phyloP scores from a whole-genome alignment of 225 moss, liverwort and hornwort species.

The Marchantia polymorpha region DNA sequence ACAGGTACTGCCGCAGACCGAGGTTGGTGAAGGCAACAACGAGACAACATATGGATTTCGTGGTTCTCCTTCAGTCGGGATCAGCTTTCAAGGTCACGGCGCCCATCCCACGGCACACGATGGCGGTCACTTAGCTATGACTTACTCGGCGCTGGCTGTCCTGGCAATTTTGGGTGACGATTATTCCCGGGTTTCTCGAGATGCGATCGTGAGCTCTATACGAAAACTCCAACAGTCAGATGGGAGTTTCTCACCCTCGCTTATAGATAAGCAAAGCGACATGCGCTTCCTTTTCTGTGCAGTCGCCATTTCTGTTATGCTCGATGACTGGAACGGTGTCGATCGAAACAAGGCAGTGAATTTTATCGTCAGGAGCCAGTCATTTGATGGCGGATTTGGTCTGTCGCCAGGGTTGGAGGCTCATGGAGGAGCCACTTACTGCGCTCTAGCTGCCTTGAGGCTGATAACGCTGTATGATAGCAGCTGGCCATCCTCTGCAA shows the following conservation, averaged over 20 bases:
- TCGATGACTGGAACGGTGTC: conserved; percentile 89
- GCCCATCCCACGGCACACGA: conserved; percentile 62
- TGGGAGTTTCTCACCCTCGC: conserved; percentile 82
- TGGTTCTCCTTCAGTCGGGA: conserved; percentile 69
- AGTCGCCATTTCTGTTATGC: conserved; percentile 84
- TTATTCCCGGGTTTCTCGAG: conserved; percentile 65
- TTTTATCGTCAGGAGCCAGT: conserved; percentile 76
- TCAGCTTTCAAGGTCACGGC: conserved; percentile 54
- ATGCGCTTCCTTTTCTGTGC: conserved; percentile 95
- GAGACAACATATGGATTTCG: conserved; percentile 72
- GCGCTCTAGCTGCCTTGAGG: conserved; percentile 77
- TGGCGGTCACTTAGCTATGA: conserved; percentile 89
- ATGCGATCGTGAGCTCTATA: conserved; percentile 56
- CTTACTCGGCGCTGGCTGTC: conserved; percentile 85
- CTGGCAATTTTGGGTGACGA: conserved; percentile 90
- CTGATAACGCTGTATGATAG: conserved; percentile 67
- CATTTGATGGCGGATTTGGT: conserved; percentile 82
- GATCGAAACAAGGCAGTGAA: conserved; percentile 63
- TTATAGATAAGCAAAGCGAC: conserved; percentile 74
- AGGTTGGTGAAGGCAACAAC: conserved; percentile 8
- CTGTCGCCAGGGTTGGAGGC: conserved; percentile 77
- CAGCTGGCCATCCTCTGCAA: conserved; percentile 39
- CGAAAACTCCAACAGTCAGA: conserved; percentile 80
- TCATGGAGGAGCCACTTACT: conserved; percentile 96
- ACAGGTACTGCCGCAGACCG: conserved; percentile 78